Percentiles rank a stretch among this genome's conserved stretches.
Conservation (phyloP, 2,329 filamentous ascomycete genomes). For the Emydomyces testavorans region DNA sequence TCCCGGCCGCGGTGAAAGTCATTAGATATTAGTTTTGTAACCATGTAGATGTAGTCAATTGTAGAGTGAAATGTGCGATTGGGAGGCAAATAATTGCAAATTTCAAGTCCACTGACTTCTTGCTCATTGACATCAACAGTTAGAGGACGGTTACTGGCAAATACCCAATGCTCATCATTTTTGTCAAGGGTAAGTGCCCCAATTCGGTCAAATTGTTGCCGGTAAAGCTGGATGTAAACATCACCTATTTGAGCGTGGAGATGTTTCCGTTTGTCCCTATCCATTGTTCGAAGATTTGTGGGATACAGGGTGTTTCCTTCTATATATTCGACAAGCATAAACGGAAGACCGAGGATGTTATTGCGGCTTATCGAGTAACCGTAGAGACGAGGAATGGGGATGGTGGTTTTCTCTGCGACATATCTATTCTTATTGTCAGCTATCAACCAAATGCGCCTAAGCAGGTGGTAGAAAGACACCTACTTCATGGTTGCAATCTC, state of each 20-base stretch:
- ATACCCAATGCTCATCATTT: slow-evolving; percentile 12
- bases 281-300: neutral
- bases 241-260: slow-evolving; percentile 7
- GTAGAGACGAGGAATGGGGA: no score
- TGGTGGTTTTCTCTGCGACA: no score
- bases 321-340: slow-evolving; percentile 12
- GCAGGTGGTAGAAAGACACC: no score
- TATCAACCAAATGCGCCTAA: no score
- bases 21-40: neutral
- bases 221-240: slow-evolving; percentile 12
- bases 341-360: slow-evolving; percentile 13
- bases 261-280: neutral
- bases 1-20: slow-evolving; percentile 10
- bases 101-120: slow-evolving; percentile 7
- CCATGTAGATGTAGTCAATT: slow-evolving; percentile 9
- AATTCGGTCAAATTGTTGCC: slow-evolving; percentile 9
- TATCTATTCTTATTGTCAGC: no score
- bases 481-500: neutral
- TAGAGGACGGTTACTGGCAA: slow-evolving; percentile 8
- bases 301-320: slow-evolving; percentile 8
- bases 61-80: slow-evolving; percentile 10
- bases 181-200: slow-evolving; percentile 7
- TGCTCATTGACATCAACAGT: slow-evolving; percentile 10
- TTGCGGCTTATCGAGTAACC: slow-evolving; percentile 9
- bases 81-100: slow-evolving; percentile 5